A percentile compares a stretch with the other conserved stretches of the same genome.
Conservation (phyloP, 1,139 yeast genomes). For the Hansenula lynferdii region DNA sequence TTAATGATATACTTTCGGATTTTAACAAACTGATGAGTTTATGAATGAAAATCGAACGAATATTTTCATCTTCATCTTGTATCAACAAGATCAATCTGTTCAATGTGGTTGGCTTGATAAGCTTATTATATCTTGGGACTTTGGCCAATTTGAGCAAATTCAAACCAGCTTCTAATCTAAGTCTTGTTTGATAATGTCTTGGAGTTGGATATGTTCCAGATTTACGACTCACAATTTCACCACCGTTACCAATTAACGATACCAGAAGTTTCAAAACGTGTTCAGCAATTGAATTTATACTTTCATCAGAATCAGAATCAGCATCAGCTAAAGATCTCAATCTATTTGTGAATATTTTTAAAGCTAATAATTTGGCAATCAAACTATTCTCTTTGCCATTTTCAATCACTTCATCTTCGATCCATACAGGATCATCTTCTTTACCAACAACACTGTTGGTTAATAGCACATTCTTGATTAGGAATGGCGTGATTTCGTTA, state of each 20-base stretch:
- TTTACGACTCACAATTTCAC: constrained; percentile 63
- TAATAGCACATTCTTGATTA: constrained; percentile 60
- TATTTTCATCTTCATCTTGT: constrained; percentile 60
- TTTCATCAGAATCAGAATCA: constrained; percentile 26
- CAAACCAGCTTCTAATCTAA: constrained; percentile 68
- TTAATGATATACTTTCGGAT: constrained; percentile 51
- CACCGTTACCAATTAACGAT: constrained; percentile 69
- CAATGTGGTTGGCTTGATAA: constrained; percentile 49
- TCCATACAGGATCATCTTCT: constrained; percentile 39
- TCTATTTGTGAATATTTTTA: constrained; percentile 62
- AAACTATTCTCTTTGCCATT: constrained; percentile 26
- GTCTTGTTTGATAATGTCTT: constrained; percentile 46
- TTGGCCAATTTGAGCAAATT: constrained; percentile 62
- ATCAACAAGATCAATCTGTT: constrained; percentile 53
- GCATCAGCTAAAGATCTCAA: constrained; percentile 40
- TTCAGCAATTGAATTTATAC: constrained; percentile 38
- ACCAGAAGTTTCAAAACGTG: constrained; percentile 66
- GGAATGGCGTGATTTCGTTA: constrained; percentile 51
- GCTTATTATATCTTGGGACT: constrained; percentile 43
- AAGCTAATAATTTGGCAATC: constrained; percentile 46
- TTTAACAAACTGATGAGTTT: constrained; percentile 51
- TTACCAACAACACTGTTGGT: constrained; percentile 34
- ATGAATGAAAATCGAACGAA: constrained; percentile 49
- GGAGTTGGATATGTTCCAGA: constrained; percentile 60
- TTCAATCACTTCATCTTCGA: constrained; percentile 40